Conservation (phyloP, 805 yeast genomes). For the Candida caryicola region DNA sequence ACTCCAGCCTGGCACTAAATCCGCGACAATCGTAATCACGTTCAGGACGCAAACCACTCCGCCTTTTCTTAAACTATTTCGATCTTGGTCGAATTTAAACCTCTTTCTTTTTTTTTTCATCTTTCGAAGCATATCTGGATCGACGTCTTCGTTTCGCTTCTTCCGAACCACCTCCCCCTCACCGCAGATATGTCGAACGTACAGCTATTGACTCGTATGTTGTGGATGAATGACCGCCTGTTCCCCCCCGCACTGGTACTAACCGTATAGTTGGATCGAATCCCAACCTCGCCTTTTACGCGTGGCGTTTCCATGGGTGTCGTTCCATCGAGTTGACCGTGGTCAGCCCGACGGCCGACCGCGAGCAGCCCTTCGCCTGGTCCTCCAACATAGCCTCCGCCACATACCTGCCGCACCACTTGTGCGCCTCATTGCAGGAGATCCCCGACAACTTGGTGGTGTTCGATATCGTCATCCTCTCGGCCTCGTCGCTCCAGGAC, state of each 20-base stretch:
- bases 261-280: conserved; percentile 50
- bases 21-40: neutral
- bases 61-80: neutral
- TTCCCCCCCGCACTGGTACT: no score
- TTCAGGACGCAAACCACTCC: neutral
- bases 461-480: conserved; percentile 36
- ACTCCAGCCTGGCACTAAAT: neutral
- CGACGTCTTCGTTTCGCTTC: no score
- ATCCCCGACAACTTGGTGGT: conserved; percentile 14
- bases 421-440: conserved; percentile 11
- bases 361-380: conserved; percentile 1
- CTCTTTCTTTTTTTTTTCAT: no score
- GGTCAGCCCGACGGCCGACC: conserved; percentile 28
- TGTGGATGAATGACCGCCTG: no score
- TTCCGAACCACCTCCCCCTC: conserved; percentile 1
- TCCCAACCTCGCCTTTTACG: conserved; percentile 58
- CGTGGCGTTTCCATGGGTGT: conserved; percentile 53
- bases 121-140: no score
- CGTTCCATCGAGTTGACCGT: conserved; percentile 35
- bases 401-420: conserved; percentile 15
- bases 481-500: conserved; percentile 37
- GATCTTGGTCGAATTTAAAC: neutral
- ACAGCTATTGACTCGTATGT: conserved; percentile 7
- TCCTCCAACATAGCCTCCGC: neutral
- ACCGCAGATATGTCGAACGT: conserved; percentile 5